phyloP scores from a whole-genome alignment of 1,284 basidiomycete species.

The Rhodotorula sp. region DNA sequence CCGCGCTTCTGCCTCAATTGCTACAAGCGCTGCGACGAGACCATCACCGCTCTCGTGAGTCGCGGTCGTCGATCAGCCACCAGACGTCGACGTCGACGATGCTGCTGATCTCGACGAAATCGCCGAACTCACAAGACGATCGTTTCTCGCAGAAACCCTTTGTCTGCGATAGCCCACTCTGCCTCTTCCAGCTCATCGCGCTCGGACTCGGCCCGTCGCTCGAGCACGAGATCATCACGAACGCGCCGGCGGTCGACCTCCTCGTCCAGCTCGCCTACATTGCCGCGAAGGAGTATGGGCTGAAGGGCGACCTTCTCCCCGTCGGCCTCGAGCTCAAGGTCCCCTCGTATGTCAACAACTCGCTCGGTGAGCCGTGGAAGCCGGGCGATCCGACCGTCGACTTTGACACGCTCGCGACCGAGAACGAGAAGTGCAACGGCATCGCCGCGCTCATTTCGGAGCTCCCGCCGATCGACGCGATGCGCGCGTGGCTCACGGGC shows the following conservation, averaged over 20 bases:
- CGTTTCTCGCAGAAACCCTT: constrained; percentile 37
- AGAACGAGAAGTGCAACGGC: constrained; percentile 6
- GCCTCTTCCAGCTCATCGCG: constrained; percentile 40
- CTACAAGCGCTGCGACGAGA: constrained; percentile 31
- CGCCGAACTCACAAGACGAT: not conserved
- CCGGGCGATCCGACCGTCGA: constrained; percentile 21
- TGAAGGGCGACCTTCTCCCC: constrained; percentile 32
- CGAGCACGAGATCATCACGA: constrained; percentile 41
- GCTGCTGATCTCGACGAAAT: not conserved
- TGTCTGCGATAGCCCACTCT: constrained; percentile 39
- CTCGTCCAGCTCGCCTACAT: constrained; percentile 41
- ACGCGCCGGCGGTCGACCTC: constrained; percentile 40
- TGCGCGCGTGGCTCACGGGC: constrained; percentile 38
- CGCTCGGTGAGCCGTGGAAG: constrained; percentile 7
- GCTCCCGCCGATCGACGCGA: constrained; percentile 36
- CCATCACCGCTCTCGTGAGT: constrained; percentile 13
- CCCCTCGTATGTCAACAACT: not conserved
- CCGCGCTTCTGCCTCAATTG: constrained; percentile 43
- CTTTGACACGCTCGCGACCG: constrained; percentile 16
- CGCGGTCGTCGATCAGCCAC: not conserved
- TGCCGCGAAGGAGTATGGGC: constrained; percentile 27
- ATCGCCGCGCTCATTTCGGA: constrained; percentile 32
- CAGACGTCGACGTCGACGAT: not conserved
- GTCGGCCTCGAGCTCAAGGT: constrained; percentile 35
- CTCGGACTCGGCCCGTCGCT: constrained; percentile 39